Evolutionary conservation across 1,139 yeast species (phyloP).

Genomic region (Hyphopichia wangnamkhiaoensis): DNA sequence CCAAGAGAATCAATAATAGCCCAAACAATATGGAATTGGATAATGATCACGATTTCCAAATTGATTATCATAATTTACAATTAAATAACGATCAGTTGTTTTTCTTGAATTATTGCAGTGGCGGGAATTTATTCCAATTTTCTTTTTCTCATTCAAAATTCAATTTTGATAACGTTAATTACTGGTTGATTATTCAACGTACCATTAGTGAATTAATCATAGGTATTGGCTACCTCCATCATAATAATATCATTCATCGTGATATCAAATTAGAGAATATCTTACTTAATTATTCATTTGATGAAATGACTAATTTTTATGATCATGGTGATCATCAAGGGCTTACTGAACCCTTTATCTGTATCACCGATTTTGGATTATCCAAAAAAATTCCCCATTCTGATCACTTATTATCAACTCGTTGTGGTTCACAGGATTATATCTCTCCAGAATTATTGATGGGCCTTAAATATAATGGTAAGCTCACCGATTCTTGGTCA

Average conservation of each 20-base stretch:
- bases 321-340: constrained; percentile 4
- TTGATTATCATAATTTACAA: constrained; percentile 25
- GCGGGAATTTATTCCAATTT: constrained; percentile 80
- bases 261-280: constrained; percentile 87
- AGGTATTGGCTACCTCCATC: constrained; percentile 77
- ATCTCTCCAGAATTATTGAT: constrained; percentile 90
- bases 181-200: constrained; percentile 53
- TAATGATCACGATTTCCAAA: not conserved
- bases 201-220: constrained; percentile 67
- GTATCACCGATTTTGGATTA: constrained; percentile 78
- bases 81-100: constrained; percentile 45
- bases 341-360: constrained; percentile 41
- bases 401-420: constrained; percentile 67
- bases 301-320: constrained; percentile 12
- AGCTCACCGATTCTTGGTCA: constrained; percentile 91
- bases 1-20: not conserved
- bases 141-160: constrained; percentile 38
- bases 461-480: constrained; percentile 90
- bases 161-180: constrained; percentile 29
- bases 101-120: constrained; percentile 73
- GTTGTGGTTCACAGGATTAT: constrained; percentile 96
- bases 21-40: not conserved
- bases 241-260: constrained; percentile 70
- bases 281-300: constrained; percentile 42
- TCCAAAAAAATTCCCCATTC: constrained; percentile 64